Evolutionary conservation across 2,329 filamentous ascomycete genomes (phyloP).

Genomic region (Dactylonectria macrodidyma): DNA sequence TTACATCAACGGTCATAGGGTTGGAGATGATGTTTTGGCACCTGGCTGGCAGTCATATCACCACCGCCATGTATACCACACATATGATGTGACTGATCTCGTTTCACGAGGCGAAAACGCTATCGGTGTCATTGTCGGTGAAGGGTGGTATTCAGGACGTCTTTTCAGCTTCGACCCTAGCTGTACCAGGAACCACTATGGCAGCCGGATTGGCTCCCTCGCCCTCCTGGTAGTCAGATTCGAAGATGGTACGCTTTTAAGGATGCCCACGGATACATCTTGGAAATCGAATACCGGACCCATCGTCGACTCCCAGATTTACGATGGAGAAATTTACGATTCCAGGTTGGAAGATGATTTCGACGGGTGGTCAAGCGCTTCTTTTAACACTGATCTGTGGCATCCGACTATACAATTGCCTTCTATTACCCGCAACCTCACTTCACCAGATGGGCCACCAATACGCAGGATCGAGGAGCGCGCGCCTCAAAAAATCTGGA

Average conservation of each 20-base stretch:
- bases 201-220: constrained; percentile 55
- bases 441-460: constrained; percentile 59
- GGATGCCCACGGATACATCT: constrained; percentile 49
- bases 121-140: constrained; percentile 59
- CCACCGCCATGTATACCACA: constrained; percentile 65
- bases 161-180: constrained; percentile 40
- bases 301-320: constrained; percentile 46
- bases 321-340: constrained; percentile 16
- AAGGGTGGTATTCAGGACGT: constrained; percentile 63
- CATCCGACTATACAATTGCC: not conserved
- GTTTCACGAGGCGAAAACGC: constrained; percentile 54
- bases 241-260: constrained; percentile 48
- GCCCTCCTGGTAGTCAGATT: constrained; percentile 55
- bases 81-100: constrained; percentile 63
- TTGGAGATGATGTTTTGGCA: constrained; percentile 59
- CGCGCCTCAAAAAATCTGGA: constrained; percentile 50
- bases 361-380: too few species aligned
- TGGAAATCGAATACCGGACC: constrained; percentile 36
- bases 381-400: not conserved
- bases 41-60: constrained; percentile 67
- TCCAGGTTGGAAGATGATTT: too few species aligned
- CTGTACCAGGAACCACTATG: constrained; percentile 49
- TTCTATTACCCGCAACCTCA: constrained; percentile 39
- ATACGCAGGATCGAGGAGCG: constrained; percentile 54
- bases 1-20: constrained; percentile 59